Percentiles rank a stretch among this genome's conserved stretches.
Evolutionary conservation across 257 asterid genomes (phyloP).

Genomic region (Echium plantagineum): DNA sequence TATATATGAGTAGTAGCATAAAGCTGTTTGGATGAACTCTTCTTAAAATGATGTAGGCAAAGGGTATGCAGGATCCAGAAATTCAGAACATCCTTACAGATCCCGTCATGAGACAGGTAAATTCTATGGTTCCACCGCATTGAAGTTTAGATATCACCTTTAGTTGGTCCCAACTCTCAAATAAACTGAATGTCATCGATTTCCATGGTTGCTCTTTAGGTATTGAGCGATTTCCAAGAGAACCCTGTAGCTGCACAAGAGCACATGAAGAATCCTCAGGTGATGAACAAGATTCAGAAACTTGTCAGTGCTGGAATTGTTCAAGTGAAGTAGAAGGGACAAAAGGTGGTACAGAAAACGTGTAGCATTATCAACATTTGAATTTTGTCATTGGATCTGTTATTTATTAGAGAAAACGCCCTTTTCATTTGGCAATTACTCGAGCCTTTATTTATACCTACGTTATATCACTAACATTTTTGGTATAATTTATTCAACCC

Average conservation of each 20-base stretch:
- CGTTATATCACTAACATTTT: too few species aligned
- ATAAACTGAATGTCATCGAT: background rate
- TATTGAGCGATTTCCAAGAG: slow-evolving; percentile 66
- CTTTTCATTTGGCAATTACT: background rate
- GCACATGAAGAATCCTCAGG: slow-evolving; percentile 77
- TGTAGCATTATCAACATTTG: background rate
- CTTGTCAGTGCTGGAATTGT: slow-evolving; percentile 81
- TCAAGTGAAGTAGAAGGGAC: slow-evolving; percentile 34
- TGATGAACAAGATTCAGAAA: slow-evolving; percentile 86
- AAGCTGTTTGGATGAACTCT: background rate
- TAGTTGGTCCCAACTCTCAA: too few species aligned
- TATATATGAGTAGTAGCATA: background rate
- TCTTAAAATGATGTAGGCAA: slow-evolving; percentile 34
- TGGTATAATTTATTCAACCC: too few species aligned
- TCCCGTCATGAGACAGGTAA: slow-evolving; percentile 98
- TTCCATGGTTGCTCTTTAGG: slow-evolving; percentile 25
- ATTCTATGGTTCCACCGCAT: background rate
- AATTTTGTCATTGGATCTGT: background rate
- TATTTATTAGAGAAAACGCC: background rate
- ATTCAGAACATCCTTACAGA: slow-evolving; percentile 82
- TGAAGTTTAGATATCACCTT: background rate
- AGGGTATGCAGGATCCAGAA: slow-evolving; percentile 94
- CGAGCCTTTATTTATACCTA: background rate
- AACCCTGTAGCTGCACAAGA: slow-evolving; percentile 74
- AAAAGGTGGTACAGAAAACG: background rate